Conservation (phyloP, 2,329 filamentous ascomycete genomes). For the Sporothrix luriei region DNA sequence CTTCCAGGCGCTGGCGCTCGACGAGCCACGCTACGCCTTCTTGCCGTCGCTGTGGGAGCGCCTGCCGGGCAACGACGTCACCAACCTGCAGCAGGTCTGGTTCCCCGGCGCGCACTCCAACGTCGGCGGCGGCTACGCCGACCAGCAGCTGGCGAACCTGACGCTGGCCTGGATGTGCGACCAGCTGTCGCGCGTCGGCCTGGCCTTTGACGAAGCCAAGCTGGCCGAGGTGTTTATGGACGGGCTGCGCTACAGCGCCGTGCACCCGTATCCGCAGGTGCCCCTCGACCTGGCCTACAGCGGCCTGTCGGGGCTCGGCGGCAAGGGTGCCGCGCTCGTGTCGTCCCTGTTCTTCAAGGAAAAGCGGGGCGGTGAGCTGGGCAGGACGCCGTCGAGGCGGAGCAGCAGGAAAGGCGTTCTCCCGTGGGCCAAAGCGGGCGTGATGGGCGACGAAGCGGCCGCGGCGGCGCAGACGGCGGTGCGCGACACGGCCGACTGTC, state of each 20-base stretch:
- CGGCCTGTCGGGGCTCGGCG: not conserved
- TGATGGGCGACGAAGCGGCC: conserved; percentile 37
- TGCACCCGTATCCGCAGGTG: conserved; percentile 42
- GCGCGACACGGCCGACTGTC: conserved; percentile 40
- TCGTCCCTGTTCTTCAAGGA: not conserved
- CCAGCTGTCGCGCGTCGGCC: conserved; percentile 42
- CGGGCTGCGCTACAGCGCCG: conserved; percentile 41
- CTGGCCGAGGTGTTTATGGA: conserved; percentile 39
- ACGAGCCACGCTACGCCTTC: conserved; percentile 51
- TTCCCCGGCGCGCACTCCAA: conserved; percentile 66
- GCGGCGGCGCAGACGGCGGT: conserved; percentile 13
- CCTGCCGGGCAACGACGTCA: conserved; percentile 38
- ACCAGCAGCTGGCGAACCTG: conserved; percentile 43
- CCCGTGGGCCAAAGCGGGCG: conserved; percentile 39
- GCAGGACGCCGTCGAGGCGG: not conserved
- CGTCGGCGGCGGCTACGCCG: conserved; percentile 61
- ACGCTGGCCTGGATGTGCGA: conserved; percentile 45
- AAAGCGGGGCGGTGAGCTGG: not conserved
- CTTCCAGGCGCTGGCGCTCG: conserved; percentile 55
- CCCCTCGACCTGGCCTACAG: conserved; percentile 24
- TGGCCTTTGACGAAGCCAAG: conserved; percentile 41
- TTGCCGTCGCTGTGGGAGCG: conserved; percentile 49
- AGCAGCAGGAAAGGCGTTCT: not conserved
- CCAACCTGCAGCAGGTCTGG: conserved; percentile 48
- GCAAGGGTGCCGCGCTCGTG: not conserved